A percentile compares a stretch with the other conserved stretches of the same genome.
Evolutionary conservation across 768 basidiomycete genomes (phyloP).

Genomic region (Lentinula guzmanii): DNA sequence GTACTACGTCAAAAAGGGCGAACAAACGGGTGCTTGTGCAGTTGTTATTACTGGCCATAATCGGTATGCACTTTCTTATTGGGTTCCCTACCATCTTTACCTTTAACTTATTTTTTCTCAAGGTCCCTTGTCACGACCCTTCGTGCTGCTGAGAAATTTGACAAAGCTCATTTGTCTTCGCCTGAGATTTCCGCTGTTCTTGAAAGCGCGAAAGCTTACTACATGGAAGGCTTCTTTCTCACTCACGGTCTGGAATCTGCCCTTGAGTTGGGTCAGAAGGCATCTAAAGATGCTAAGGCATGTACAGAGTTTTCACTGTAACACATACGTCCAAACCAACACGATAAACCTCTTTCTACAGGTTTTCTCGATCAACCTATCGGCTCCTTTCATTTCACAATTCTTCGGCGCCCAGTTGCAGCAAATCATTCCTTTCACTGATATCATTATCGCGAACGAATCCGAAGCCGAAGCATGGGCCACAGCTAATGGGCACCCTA

Average conservation of each 20-base stretch:
- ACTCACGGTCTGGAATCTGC: constrained; percentile 81
- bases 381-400: constrained; percentile 94
- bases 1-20: constrained; percentile 83
- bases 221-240: constrained; percentile 96
- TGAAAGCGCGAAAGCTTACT: constrained; percentile 78
- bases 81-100: neutral
- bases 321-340: neutral
- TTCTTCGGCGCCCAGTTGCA: constrained; percentile 85
- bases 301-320: constrained; percentile 6
- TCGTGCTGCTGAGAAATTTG: constrained; percentile 87
- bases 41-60: constrained; percentile 92
- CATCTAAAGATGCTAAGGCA: constrained; percentile 73
- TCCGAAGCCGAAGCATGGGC: constrained; percentile 89
- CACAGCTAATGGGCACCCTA: constrained; percentile 58
- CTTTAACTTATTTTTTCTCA: neutral
- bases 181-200: constrained; percentile 71
- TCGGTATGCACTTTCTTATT: constrained; percentile 45
- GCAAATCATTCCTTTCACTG: constrained; percentile 75
- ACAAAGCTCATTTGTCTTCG: constrained; percentile 71
- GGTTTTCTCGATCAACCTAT: constrained; percentile 91
- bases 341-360: constrained; percentile 20
- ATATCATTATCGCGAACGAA: constrained; percentile 96
- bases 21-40: constrained; percentile 94
- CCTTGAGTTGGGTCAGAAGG: constrained; percentile 71
- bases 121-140: constrained; percentile 93